phyloP scores from a whole-genome alignment of 768 basidiomycete genomes.

The Pisolithus albus region DNA sequence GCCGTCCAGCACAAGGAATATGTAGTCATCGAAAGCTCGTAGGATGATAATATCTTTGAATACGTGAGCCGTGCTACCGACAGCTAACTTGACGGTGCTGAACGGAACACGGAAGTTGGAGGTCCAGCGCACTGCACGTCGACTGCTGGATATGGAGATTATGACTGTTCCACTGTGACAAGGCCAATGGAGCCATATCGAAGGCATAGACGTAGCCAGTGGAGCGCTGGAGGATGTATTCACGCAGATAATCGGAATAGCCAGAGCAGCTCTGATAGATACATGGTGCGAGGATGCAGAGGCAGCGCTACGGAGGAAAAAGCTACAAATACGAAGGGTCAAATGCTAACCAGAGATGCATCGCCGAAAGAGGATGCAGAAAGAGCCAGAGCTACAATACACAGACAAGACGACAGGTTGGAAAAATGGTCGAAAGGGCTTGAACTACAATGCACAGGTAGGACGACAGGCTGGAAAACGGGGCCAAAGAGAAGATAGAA shows the following conservation, averaged over 20 bases:
- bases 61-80: background rate
- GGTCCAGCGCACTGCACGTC: constrained; percentile 21
- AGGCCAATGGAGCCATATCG: constrained; percentile 24
- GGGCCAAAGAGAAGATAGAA: too few species aligned
- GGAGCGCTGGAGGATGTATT: constrained; percentile 23
- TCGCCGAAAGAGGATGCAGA: too few species aligned
- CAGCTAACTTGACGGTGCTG: constrained; percentile 14
- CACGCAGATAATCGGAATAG: constrained; percentile 22
- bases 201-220: constrained; percentile 26
- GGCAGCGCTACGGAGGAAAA: too few species aligned
- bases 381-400: too few species aligned
- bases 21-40: constrained; percentile 5
- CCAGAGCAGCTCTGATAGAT: too few species aligned
- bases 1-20: constrained; percentile 2
- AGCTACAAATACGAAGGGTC: too few species aligned
- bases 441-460: too few species aligned
- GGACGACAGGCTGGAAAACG: too few species aligned
- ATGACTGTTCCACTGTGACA: constrained; percentile 24
- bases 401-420: too few species aligned
- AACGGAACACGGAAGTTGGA: constrained; percentile 11
- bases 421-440: too few species aligned
- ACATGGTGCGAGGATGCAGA: too few species aligned
- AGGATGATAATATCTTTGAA: constrained; percentile 13
- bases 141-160: constrained; percentile 27
- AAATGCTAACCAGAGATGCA: too few species aligned